Base-by-base conservation (phyloP, 768 basidiomycete species). In the Boletales sp. region DNA sequence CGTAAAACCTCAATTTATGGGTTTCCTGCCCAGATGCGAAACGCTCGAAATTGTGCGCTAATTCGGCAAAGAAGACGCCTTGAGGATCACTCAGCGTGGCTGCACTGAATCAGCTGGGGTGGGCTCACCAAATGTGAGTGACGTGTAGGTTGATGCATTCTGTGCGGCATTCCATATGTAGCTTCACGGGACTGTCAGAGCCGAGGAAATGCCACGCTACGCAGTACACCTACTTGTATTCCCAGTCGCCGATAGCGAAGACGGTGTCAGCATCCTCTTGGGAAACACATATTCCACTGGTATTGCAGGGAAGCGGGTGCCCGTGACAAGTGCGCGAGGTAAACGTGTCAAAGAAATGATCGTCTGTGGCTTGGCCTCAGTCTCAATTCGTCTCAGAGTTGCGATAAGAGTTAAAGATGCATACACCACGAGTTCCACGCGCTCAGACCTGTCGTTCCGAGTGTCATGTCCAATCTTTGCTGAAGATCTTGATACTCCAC, bases 181-280 rank as follows among this genome's bases (percentile, higher is more conserved):
- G 43, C 77, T 78, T 55, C 14, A 42, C 1, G 28, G 0, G 21
- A 14, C 32, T 10, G 28, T 56, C 44, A 57, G 40, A 40, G 4
- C 0, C 6, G 3, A n/a, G 5, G 21, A 8, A 34, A 43, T 14
- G 25, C 48, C 43, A 36, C 32, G 32, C 25, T 28, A 13, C 33
- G 13, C 6, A 30, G 17, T 21, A 21, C 5, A 50, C 52, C 63
- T 67, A 84, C 50, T 70, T 77, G 51, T 83, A 82, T 60, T 83
- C 81, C 79, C 80, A 83, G 50, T 80, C 79, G 0, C 80, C 81
- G 5, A 81, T 70, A 17, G 78, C 72, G 55, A 75, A 83, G 3
- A 82, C 80, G 0, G 71, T 73, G 49, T 77, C 57, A 11, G 81
- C 80, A 42, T 79, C 76, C 25, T 64, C 67, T 19, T 68, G 64